These are phyloP conservation scores for Porphyrellus cyaneotinctus DNA, from an alignment of 768 basidiomycete species.

Conservation along the genomic window DNA sequence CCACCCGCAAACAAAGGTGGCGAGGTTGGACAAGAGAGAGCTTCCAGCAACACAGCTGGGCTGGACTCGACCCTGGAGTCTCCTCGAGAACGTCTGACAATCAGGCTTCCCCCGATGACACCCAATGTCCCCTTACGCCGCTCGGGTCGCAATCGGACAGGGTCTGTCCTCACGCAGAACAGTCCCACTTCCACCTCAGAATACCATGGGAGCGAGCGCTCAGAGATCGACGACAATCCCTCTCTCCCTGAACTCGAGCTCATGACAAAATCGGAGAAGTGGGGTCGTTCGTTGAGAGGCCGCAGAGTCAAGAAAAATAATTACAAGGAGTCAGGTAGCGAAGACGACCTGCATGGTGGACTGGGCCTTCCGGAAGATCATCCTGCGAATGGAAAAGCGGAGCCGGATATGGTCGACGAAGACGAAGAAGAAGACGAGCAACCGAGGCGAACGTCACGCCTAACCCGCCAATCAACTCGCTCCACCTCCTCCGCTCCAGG, in stretches of 20 bases:
- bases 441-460: constrained; percentile 18
- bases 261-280: constrained; percentile 3
- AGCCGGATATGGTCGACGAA: constrained; percentile 25
- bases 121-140: constrained; percentile 20
- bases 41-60: constrained; percentile 19
- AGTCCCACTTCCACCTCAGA: constrained; percentile 30
- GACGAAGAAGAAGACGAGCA: constrained; percentile 31
- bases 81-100: constrained; percentile 18
- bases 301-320: constrained; percentile 36
- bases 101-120: constrained; percentile 24
- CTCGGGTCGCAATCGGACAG: constrained; percentile 21
- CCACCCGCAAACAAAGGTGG: constrained; percentile 34
- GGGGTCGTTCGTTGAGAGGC: constrained; percentile 35
- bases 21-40: constrained; percentile 14
- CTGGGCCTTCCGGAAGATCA: constrained; percentile 5
- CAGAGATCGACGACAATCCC: constrained; percentile 26
- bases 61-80: constrained; percentile 18
- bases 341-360: constrained; percentile 34
- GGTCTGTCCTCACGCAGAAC: constrained; percentile 21
- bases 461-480: constrained; percentile 22
- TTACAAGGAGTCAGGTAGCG: constrained; percentile 46
- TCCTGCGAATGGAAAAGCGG: constrained; percentile 19
- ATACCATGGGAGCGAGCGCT: constrained; percentile 34
- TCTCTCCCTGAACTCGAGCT: constrained; percentile 1
- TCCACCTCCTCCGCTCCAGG: not conserved